Base-by-base conservation (phyloP, 352 stramenopile species). In the Elongisporangium senticosum region DNA sequence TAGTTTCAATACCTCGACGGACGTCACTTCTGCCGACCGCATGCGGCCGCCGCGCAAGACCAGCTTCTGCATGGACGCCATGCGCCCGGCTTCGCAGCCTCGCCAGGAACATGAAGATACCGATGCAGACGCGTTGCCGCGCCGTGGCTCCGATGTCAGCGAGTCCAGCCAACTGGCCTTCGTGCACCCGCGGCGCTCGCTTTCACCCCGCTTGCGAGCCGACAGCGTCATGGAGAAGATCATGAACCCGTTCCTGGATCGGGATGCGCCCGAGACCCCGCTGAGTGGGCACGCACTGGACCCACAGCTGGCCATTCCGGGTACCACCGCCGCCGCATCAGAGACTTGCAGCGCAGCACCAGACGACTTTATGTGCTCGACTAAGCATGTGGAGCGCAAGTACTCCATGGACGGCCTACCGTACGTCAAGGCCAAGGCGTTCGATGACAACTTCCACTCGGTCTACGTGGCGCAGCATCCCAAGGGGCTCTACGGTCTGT, bases 211-310 rank as follows among this genome's bases (percentile, higher is more conserved):
- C 52, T 70, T 68, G 40, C 77, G 77, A 53, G 70, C 75, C 11
- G 77, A 84, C 37, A 82, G 68, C 56, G 72, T 90, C 50, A 87
- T 90, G 77, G 73, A 86, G 65, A 77, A 82, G 48, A 87, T 87
- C 56, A 86, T 85, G 77, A 86, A 89, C 55, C 79, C 79, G 58
- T 69, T 77, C 39, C 61, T 89, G 51, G 79, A 89, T 53, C 75
- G 79, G n/a, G 66, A 87, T 20, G 67, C 67, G 24, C 51, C 62
- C 11, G 4, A 33, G 20, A 28, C 50, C 8, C 15, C 17, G 19
- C 11, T 39, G 54, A 20, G n/a, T 13, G 51, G 20, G 22, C 26
- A 67, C 59, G 4, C 55, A 67, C 22, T 68, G 63, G 56, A 26
- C 54, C 10, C 19, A 39, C 19, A 70, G 66, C 43, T 53, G 64